Percentiles rank a stretch among this genome's conserved stretches.
Conservation (phyloP, 352 stramenopile species). For the Hyaloperonospora brassicae region DNA sequence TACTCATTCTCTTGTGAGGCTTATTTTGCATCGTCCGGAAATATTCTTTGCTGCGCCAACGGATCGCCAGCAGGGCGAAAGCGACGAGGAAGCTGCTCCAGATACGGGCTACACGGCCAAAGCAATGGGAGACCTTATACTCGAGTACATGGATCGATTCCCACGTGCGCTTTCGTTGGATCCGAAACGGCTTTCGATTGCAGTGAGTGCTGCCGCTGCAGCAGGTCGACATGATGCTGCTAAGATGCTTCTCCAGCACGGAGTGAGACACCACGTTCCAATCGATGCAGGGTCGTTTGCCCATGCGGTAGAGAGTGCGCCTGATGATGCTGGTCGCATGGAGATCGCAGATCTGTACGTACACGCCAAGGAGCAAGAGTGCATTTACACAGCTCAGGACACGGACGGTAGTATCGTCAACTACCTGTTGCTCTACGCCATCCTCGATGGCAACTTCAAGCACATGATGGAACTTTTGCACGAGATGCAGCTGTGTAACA, state of each 20-base stretch:
- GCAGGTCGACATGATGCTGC: constrained; percentile 28
- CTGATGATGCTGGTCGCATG: constrained; percentile 35
- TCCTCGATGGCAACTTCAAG: constrained; percentile 62
- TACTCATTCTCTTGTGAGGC: constrained; percentile 46
- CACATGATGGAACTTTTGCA: constrained; percentile 71
- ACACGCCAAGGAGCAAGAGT: constrained; percentile 40
- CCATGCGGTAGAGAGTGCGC: constrained; percentile 44
- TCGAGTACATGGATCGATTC: constrained; percentile 45
- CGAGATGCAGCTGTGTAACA: constrained; percentile 66
- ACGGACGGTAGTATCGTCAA: constrained; percentile 49
- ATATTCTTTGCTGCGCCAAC: constrained; percentile 27
- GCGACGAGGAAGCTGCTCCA: background rate
- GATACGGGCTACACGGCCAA: constrained; percentile 5
- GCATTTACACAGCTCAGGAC: constrained; percentile 44
- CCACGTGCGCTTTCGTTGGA: constrained; percentile 32
- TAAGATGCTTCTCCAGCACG: constrained; percentile 38
- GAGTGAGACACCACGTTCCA: constrained; percentile 28
- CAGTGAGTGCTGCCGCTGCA: constrained; percentile 44
- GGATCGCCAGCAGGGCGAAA: background rate
- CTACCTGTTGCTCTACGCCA: constrained; percentile 51
- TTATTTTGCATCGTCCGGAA: constrained; percentile 46
- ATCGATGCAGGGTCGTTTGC: constrained; percentile 61
- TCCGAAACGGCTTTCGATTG: constrained; percentile 48
- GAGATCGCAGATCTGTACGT: constrained; percentile 53
- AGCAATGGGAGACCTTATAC: constrained; percentile 29